A percentile compares a stretch with the other conserved stretches of the same genome.
Conservation (phyloP, 345 rosid genomes). For the Salix udensis region DNA sequence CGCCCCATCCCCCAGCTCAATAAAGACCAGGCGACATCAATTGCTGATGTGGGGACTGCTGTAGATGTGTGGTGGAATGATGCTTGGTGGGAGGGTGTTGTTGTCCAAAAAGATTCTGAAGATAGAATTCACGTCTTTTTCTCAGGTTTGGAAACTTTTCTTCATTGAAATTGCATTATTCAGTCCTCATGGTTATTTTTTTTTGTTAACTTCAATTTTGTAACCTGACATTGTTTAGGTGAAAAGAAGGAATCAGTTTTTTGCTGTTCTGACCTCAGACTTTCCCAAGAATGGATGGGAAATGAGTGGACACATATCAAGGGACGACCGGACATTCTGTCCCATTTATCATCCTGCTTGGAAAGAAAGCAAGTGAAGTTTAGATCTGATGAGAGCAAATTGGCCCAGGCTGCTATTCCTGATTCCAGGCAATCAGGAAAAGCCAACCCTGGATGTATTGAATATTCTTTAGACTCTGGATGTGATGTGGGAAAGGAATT, state of each 20-base stretch:
- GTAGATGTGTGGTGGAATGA: slow-evolving; percentile 88
- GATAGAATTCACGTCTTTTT: slow-evolving; percentile 55
- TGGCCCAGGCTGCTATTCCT: slow-evolving; percentile 16
- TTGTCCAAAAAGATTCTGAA: slow-evolving; percentile 45
- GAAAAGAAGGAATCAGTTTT: slow-evolving; percentile 55
- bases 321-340: slow-evolving; percentile 44
- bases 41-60: slow-evolving; percentile 46
- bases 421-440: slow-evolving; percentile 17
- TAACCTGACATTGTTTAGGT: slow-evolving; percentile 29
- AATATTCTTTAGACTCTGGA: slow-evolving; percentile 19
- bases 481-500: slow-evolving; percentile 15
- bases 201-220: not conserved
- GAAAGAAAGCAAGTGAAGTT: slow-evolving; percentile 28
- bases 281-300: slow-evolving; percentile 65
- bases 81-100: slow-evolving; percentile 93
- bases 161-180: not conserved
- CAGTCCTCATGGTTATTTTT: not conserved
- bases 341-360: slow-evolving; percentile 19
- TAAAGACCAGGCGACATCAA: slow-evolving; percentile 18
- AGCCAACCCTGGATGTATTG: slow-evolving; percentile 15
- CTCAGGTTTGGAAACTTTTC: slow-evolving; percentile 52
- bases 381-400: slow-evolving; percentile 21
- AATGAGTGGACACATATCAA: slow-evolving; percentile 48
- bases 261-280: slow-evolving; percentile 43
- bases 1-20: slow-evolving; percentile 39